Evolutionary conservation across 2,329 filamentous ascomycete species (phyloP), one percentile per base, ranked within the genome.

Genomic region (Colletotrichum chrysophilum): DNA sequence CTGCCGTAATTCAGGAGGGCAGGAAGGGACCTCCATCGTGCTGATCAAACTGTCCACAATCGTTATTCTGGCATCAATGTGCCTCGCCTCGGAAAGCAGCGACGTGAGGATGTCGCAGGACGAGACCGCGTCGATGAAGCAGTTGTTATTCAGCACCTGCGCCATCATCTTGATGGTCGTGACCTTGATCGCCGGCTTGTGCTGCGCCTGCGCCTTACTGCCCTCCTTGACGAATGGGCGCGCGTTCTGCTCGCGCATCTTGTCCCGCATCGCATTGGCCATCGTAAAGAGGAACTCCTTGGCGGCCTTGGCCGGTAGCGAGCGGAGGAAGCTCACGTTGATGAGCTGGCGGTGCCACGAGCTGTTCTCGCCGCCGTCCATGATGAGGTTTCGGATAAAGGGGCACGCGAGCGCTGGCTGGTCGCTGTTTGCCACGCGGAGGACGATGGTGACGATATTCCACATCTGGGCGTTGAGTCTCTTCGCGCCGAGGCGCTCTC

Each of bases 91-190:
- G 1, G 76, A 70, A 7, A 86, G 79, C 3, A 86, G 78, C 0
- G 74, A 60, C 5, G 77, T 64, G 3, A 86, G 80, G 2, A 83
- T 80, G 6, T 82, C 77, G 26, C 79, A 82, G 1, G 83, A 76
- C 1, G 77, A 78, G 13, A 64, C 38, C 10, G 79, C 68, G 30
- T 80, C 77, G 8, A 85, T 71, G 18, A 82, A 82, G 2, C 78
- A 71, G 6, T 79, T 82, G 4, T 79, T 77, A 13, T 82, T 77
- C 3, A 86, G 77, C 2, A 85, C 66, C 52, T 84, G 81, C 1
- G 82, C 81, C n/a, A 86, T 78, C 81, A 86, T 84, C 66, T 85
- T 85, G 66, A 86, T 78, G 0, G 83, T 85, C 1, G 81, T 83
- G 7, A 85, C 78, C 70, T 84, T 85, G 66, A 86, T 78, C 36